Percentiles rank a stretch among this genome's conserved stretches.
phyloP scores from a whole-genome alignment of 441 rosid genomes.

The Manihot esculenta region DNA sequence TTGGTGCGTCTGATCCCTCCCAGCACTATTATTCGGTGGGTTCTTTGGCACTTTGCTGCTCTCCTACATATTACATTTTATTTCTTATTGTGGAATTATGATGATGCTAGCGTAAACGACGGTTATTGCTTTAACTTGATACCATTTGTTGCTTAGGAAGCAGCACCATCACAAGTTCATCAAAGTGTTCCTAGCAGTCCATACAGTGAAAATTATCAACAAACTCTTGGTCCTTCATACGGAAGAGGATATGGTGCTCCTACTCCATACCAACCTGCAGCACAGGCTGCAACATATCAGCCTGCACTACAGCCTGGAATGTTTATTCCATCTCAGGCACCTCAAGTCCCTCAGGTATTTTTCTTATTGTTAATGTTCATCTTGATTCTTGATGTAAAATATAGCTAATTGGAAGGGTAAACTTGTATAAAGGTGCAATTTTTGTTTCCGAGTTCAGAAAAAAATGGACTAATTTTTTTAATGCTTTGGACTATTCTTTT shows the following conservation, averaged over 20 bases:
- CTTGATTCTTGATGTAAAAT: constrained; percentile 7
- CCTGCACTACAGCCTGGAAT: constrained; percentile 28
- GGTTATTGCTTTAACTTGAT: background rate
- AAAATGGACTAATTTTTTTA: too few species aligned
- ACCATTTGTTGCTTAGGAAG: constrained; percentile 41
- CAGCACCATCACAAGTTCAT: constrained; percentile 37
- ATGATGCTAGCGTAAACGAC: constrained; percentile 8
- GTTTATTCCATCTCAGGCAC: constrained; percentile 54
- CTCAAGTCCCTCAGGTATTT: constrained; percentile 50
- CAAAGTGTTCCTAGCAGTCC: constrained; percentile 48
- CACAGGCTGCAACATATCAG: constrained; percentile 49
- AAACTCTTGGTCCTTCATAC: constrained; percentile 42
- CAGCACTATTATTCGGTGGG: constrained; percentile 64
- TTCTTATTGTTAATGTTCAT: background rate
- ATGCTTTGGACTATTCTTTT: too few species aligned
- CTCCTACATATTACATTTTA: constrained; percentile 16
- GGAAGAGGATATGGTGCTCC: constrained; percentile 51
- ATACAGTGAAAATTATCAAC: constrained; percentile 66
- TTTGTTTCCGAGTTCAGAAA: too few species aligned
- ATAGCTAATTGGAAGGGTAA: background rate
- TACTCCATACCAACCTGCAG: constrained; percentile 51
- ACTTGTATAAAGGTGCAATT: too few species aligned
- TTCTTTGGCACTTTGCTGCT: constrained; percentile 12
- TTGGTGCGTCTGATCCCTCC: constrained; percentile 32
- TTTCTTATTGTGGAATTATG: constrained; percentile 7